These are phyloP conservation scores for Globisporangium barbulae DNA, from an alignment of 352 stramenopile species.

Conservation along the genomic window DNA sequence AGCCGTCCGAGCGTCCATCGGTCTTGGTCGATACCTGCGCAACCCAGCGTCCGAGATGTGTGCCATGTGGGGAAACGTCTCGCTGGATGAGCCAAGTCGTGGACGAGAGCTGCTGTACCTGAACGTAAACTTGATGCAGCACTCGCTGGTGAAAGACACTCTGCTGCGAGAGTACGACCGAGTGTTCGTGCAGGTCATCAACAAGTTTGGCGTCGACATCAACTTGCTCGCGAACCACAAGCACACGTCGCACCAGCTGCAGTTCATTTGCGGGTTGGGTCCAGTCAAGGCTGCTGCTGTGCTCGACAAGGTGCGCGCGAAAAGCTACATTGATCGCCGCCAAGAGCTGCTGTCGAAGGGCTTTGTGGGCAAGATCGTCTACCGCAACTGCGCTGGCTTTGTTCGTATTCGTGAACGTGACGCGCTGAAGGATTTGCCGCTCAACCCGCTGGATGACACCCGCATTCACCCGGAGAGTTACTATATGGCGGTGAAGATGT, in stretches of 20 bases:
- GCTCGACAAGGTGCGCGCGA: constrained; percentile 81
- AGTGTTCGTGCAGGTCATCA: constrained; percentile 81
- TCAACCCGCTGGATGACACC: constrained; percentile 87
- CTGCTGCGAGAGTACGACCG: constrained; percentile 84
- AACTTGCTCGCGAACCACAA: constrained; percentile 89
- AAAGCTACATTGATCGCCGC: constrained; percentile 82
- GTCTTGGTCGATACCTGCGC: constrained; percentile 75
- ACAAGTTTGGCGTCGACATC: constrained; percentile 88
- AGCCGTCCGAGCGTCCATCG: constrained; percentile 71
- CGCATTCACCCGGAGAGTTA: constrained; percentile 89
- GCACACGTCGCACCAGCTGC: constrained; percentile 82
- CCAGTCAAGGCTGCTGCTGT: constrained; percentile 77
- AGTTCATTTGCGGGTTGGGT: constrained; percentile 85
- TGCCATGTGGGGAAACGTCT: constrained; percentile 83
- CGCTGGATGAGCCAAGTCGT: constrained; percentile 72
- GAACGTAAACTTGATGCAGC: constrained; percentile 85
- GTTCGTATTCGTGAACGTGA: constrained; percentile 86
- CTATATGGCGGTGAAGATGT: constrained; percentile 92
- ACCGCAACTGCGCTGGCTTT: constrained; percentile 86
- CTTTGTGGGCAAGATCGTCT: constrained; percentile 83
- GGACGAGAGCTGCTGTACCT: constrained; percentile 82
- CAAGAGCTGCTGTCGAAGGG: constrained; percentile 86
- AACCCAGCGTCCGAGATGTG: constrained; percentile 84
- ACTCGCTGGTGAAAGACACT: constrained; percentile 83
- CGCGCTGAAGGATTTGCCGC: constrained; percentile 72